Evolutionary conservation across 768 basidiomycete genomes (phyloP), one percentile per base, ranked within the genome.

Genomic region (Asterophora parasitica): DNA sequence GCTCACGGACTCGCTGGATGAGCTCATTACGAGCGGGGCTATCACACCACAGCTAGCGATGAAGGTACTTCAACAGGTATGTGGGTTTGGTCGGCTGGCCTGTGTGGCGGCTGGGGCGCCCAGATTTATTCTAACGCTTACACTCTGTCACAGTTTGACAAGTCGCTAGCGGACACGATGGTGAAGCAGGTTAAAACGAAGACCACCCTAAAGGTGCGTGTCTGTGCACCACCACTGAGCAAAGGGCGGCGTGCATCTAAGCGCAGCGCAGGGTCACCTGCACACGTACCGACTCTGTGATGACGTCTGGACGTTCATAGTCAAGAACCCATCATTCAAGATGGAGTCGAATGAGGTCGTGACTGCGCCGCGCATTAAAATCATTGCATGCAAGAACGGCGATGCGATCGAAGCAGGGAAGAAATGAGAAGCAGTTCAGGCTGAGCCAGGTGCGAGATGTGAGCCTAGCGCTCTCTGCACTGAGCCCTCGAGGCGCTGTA

Each of bases 11-110:
- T 93, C 95, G 55, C 81, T 99, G 58, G 96, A 99, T 71, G 95
- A 98, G 70, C 81, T 99, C 56, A 97, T 99, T 59, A 95, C 93
- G 38, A 88, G 87, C 61, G 95, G 95, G 2, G 83, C 90, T 42
- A 99, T 99, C 60, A 95, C 93, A 15, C 95, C 95, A 10, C 95
- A 98, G 70, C 67, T 98, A 57, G 96, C 95, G n/a, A 92, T 97
- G 86, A 91, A 95, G 68, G 92, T 96, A n/a, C 69, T 98, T 49
- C 86, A 88, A 62, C 95, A 97, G 89, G 95, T 96, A 57, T 53
- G 62, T 60, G 27, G 47, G 43, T 33, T 46, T 15, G 42, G 27
- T 47, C 31, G n/a, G 23, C 20, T 46, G 32, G 23, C 17, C n/a
- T n/a, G 20, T 12, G 23, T 5, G 42, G 7, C 16, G 7, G n/a